Evolutionary conservation across 257 asterid species (phyloP).

Genomic region (Fraxinus americana): DNA sequence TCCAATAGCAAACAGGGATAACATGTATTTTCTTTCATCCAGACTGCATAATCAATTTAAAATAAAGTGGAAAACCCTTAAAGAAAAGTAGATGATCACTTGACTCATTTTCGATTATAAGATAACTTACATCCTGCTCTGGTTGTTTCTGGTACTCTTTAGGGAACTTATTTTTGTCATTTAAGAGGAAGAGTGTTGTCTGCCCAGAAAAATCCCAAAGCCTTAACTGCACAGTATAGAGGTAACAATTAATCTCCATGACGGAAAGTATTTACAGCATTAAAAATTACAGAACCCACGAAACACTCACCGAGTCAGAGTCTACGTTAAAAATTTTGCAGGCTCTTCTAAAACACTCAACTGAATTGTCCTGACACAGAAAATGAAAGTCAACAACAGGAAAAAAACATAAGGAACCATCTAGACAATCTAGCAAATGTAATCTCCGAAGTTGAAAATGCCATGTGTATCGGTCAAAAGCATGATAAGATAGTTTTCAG

Average conservation of each 20-base stretch:
- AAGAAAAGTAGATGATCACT: slow-evolving; percentile 21
- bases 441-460: slow-evolving; percentile 19
- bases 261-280: slow-evolving; percentile 12
- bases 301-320: slow-evolving; percentile 65
- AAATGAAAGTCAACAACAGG: slow-evolving; percentile 27
- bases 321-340: slow-evolving; percentile 81
- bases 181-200: slow-evolving; percentile 66
- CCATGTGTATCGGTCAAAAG: slow-evolving; percentile 20
- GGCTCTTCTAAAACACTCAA: slow-evolving; percentile 90
- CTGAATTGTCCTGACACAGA: slow-evolving; percentile 74
- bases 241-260: slow-evolving; percentile 34
- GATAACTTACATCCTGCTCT: slow-evolving; percentile 78
- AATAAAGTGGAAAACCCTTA: slow-evolving; percentile 17
- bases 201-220: slow-evolving; percentile 97
- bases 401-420: slow-evolving; percentile 1
- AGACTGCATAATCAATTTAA: slow-evolving; percentile 9
- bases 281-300: slow-evolving; percentile 15
- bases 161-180: slow-evolving; percentile 59
- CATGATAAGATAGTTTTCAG: neutral
- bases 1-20: slow-evolving; percentile 1
- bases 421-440: slow-evolving; percentile 15
- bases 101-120: slow-evolving; percentile 13
- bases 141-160: slow-evolving; percentile 69
- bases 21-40: slow-evolving; percentile 12
- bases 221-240: slow-evolving; percentile 57